Evolutionary conservation across 495 filamentous ascomycete species (phyloP).

Genomic region (Schizothecium vesticola): DNA sequence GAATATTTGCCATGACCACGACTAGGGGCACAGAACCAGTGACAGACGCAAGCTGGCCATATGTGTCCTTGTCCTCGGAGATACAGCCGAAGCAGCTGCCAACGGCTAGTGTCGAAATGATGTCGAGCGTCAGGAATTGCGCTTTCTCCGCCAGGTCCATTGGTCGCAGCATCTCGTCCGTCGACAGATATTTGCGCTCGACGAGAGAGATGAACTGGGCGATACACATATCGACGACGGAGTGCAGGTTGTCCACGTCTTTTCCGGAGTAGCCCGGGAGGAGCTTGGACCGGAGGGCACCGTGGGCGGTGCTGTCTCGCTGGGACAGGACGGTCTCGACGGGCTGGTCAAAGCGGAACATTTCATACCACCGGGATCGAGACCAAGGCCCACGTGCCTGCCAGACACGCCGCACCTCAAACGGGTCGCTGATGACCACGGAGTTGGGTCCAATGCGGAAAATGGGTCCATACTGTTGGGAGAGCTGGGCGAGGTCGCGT

Average conservation of each 20-base stretch:
- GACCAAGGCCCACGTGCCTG: conserved; percentile 25
- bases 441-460: conserved; percentile 30
- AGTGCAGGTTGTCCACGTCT: conserved; percentile 10
- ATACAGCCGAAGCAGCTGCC: conserved; percentile 48
- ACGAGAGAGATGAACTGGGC: conserved; percentile 39
- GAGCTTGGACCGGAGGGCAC: conserved; percentile 10
- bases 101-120: conserved; percentile 45
- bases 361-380: conserved; percentile 26
- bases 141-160: conserved; percentile 41
- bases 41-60: conserved; percentile 40
- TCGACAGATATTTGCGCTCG: conserved; percentile 32
- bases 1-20: conserved; percentile 17
- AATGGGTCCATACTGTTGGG: conserved; percentile 23
- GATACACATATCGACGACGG: conserved; percentile 35
- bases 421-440: conserved; percentile 38
- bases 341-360: conserved; percentile 29
- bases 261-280: conserved; percentile 16
- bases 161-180: conserved; percentile 20
- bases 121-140: conserved; percentile 47
- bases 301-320: conserved; percentile 17
- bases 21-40: conserved; percentile 31
- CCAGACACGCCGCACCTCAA: conserved; percentile 33
- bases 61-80: conserved; percentile 38
- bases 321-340: conserved; percentile 15
- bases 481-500: conserved; percentile 10